phyloP scores from a whole-genome alignment of 1,284 basidiomycete genomes.

The Ustilago esculenta region DNA sequence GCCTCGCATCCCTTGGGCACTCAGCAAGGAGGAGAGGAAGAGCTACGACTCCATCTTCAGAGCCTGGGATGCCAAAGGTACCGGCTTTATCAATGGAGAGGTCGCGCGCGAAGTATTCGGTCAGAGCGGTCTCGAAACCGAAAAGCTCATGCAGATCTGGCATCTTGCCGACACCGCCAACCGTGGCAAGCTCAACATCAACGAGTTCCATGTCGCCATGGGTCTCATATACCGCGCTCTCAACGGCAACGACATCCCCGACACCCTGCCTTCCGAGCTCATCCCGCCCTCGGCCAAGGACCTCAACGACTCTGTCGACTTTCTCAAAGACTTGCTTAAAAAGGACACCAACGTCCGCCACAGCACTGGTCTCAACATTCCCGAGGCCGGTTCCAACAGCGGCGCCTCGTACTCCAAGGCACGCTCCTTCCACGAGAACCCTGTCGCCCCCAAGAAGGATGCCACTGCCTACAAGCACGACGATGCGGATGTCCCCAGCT shows the following conservation, averaged over 20 bases:
- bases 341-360: conserved; percentile 73
- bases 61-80: conserved; percentile 86
- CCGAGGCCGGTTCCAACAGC: conserved; percentile 64
- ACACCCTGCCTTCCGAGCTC: conserved; percentile 85
- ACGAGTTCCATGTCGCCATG: conserved; percentile 99
- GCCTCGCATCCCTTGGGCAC: conserved; percentile 86
- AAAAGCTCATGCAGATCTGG: conserved; percentile 95
- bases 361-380: conserved; percentile 69
- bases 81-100: conserved; percentile 86
- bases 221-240: conserved; percentile 85
- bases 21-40: conserved; percentile 92
- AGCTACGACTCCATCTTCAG: conserved; percentile 96
- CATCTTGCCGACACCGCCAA: conserved; percentile 64
- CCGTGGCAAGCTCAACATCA: conserved; percentile 74
- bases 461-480: conserved; percentile 93
- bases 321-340: conserved; percentile 88
- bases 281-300: conserved; percentile 91
- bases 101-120: conserved; percentile 94
- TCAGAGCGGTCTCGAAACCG: conserved; percentile 86
- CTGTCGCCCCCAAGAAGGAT: conserved; percentile 76
- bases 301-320: conserved; percentile 88
- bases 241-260: conserved; percentile 91
- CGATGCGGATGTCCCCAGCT: conserved; percentile 72
- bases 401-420: conserved; percentile 72
- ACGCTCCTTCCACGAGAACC: conserved; percentile 74